Base-by-base conservation (phyloP, 129 eudicot species). In the Helichrysum umbraculigerum region DNA sequence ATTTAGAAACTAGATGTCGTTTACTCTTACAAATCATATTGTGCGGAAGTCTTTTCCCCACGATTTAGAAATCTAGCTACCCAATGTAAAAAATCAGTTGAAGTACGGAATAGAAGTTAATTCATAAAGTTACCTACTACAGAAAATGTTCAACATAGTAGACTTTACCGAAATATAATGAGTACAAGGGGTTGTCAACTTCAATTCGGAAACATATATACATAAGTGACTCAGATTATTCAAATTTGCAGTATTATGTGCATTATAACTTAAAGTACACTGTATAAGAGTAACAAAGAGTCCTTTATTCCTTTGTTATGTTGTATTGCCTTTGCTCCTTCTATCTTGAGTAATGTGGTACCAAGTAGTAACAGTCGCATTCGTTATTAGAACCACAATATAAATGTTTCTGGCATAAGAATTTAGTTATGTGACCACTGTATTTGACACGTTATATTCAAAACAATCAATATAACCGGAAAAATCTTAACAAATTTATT, bases 1-100 rank as follows among this genome's bases (percentile, higher is more conserved):
- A 64, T 47, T 77, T 76, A 80, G 76, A 74, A 32, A 74, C 62
- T 30, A 67, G 79, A 39, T 80, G 66, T 69, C 6, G 73, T 65
- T 73, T 73, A 66, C 37, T 58, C 75, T 47, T 44, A 47, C 63
- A 42, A 71, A 68, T 76, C 52, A 80, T 80, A 66, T 56, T 80
- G 75, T 33, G 66, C 41, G 65, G 67, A 74, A 69, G 58, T 30
- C 20, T 19, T 9, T 57, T 28, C 44, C 20, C 10, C 34, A 57
- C 72, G 67, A 20, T 66, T 41, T 35, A 73, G 17, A 64, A 51
- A 32, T 80, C 69, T 34, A 15, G 44, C 74, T 51, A 15, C 25
- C 30, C 39, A 39, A 41, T 74, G 75, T 73, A 74, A 67, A 74
- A 75, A 60, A 11, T 66, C 61, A 58, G 42, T 73, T 44, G 63